Evolutionary conservation across 139 green algal genomes (phyloP).

Genomic region (Chlorella sp.): DNA sequence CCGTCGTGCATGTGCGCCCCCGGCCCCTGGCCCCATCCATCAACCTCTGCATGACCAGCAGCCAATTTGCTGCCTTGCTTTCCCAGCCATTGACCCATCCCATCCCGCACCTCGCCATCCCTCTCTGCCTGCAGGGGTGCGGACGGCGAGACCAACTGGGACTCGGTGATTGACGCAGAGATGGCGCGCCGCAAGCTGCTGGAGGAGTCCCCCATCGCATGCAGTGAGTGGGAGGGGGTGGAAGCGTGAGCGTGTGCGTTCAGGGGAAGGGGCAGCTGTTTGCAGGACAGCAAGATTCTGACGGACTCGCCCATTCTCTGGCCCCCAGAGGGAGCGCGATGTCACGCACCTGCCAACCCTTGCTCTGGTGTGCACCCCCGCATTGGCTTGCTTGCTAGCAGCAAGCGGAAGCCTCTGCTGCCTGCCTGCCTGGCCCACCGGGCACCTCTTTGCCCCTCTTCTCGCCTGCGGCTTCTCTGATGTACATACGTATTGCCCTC

Average conservation of each 20-base stretch:
- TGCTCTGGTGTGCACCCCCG: background rate
- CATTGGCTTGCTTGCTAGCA: background rate
- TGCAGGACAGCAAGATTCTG: too few relatives aligned
- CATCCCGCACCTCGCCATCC: background rate
- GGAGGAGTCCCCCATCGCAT: slow-evolving; percentile 82
- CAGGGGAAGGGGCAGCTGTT: too few relatives aligned
- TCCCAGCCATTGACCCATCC: background rate
- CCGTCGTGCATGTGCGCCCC: too few relatives aligned
- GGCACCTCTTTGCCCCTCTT: background rate
- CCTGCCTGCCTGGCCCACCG: too few relatives aligned
- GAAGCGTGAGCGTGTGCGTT: too few relatives aligned
- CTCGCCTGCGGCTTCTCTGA: background rate
- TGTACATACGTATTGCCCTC: too few relatives aligned
- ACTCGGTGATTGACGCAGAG: slow-evolving; percentile 90
- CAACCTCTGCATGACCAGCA: too few relatives aligned
- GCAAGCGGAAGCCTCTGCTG: background rate
- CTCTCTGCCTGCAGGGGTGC: slow-evolving; percentile 35
- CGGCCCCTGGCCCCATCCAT: too few relatives aligned
- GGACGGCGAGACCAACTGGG: slow-evolving; percentile 80
- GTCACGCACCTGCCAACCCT: background rate
- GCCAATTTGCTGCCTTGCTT: too few relatives aligned
- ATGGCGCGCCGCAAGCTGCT: slow-evolving; percentile 88
- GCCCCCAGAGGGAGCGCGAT: background rate
- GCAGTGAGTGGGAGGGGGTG: slow-evolving; percentile 36
- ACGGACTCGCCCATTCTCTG: background rate